phyloP scores from a whole-genome alignment of 2,329 filamentous ascomycete species.

The Cytospora paraplurivora region DNA sequence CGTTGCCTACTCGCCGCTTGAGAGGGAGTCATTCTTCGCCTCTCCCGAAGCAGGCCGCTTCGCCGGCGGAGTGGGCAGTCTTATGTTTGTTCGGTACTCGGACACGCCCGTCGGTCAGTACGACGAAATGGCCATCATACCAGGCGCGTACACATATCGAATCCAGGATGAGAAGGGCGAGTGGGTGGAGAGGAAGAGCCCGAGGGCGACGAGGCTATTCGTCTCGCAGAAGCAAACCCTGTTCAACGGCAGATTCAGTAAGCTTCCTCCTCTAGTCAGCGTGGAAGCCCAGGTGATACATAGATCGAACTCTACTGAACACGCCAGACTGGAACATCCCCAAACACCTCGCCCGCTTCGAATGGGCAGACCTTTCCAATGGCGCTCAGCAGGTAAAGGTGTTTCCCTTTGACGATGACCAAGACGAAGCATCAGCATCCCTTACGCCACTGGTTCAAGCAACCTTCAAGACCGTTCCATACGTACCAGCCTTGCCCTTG shows the following conservation, averaged over 20 bases:
- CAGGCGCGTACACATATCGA: constrained; percentile 49
- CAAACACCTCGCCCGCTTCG: constrained; percentile 56
- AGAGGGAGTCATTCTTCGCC: constrained; percentile 45
- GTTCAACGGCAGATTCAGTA: constrained; percentile 55
- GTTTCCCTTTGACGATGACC: constrained; percentile 45
- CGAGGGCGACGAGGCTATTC: constrained; percentile 55
- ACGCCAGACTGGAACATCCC: constrained; percentile 56
- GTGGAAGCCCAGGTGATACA: no score
- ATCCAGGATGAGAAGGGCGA: constrained; percentile 39
- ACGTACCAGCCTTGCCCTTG: constrained; percentile 48
- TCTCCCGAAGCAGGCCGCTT: constrained; percentile 40
- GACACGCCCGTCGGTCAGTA: constrained; percentile 56
- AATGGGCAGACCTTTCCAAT: constrained; percentile 44
- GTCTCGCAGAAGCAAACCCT: constrained; percentile 55
- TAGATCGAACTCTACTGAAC: not conserved
- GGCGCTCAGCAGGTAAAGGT: constrained; percentile 46
- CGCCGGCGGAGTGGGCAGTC: constrained; percentile 49
- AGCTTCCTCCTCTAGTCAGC: constrained; percentile 25
- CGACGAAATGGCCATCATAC: constrained; percentile 53
- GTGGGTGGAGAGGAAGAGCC: constrained; percentile 39
- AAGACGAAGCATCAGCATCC: constrained; percentile 39
- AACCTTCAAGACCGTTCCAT: constrained; percentile 46
- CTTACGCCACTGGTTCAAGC: constrained; percentile 48
- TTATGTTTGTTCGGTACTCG: constrained; percentile 54
- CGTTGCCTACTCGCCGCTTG: constrained; percentile 50